Base-by-base conservation (phyloP, 2,329 filamentous ascomycete species). In the Orbilia javanica region DNA sequence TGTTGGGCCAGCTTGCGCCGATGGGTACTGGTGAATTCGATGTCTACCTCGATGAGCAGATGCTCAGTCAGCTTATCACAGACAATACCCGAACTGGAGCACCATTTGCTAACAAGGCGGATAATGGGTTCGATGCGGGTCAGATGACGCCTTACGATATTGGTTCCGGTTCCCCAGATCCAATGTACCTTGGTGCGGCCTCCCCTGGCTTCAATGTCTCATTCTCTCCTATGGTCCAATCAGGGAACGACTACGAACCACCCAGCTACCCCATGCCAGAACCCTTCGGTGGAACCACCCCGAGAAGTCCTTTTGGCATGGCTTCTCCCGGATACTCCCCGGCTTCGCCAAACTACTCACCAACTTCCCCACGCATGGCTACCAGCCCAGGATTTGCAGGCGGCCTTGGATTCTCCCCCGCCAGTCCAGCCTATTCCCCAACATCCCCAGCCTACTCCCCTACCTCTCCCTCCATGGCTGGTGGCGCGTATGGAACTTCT, bases 1-100 rank as follows among this genome's bases (percentile, higher is more conserved):
- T 99, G 89, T 89, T 99, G 79, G 96, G 96, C 79, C 96, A 99
- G 86, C 89, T 98, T 85, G 96, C 96, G 4, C 96, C 96, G 31
- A 95, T 97, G 88, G 96, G 96, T 79, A 99, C 96, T 73, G 96
- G 96, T 80, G 94, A 97, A 84, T 95, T 99, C 82, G 94, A 99
- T 80, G 90, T 98, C 67, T 90, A 94, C 81, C 88, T 99, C 81
- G 96, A 99, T 83, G 94, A 94, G 80, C 92, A 92, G 85, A 97
- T 99, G 93, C 89, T 98, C 50, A 93, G 96, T 84, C 97, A 94
- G 18, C 93, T 97, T 82, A 94, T 97, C 75, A 94, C 93, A 62
- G 94, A 97, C 85, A 97, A 97, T 84, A 93, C 92, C 50, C 90
- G 92, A 83, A 93, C 91, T 86, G 79, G 73, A 10, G 80, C 79